phyloP scores from a whole-genome alignment of 352 stramenopile species.

The Pythium aphanidermatum region DNA sequence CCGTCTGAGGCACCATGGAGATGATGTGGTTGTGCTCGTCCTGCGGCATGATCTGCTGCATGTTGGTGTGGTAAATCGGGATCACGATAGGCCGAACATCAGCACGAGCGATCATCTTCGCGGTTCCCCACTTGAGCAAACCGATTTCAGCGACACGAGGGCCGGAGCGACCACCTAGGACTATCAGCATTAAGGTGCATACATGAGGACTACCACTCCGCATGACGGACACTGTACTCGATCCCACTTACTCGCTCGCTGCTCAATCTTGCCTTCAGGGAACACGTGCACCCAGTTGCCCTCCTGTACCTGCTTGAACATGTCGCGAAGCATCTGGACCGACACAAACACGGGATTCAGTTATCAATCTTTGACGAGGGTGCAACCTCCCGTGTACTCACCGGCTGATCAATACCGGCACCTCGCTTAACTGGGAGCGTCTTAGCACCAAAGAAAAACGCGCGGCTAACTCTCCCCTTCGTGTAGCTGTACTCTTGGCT shows the following conservation, averaged over 20 bases:
- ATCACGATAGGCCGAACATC: slow-evolving; percentile 66
- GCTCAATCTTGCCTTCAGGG: slow-evolving; percentile 81
- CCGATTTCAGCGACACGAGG: slow-evolving; percentile 67
- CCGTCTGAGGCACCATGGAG: slow-evolving; percentile 46
- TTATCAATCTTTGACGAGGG: not conserved
- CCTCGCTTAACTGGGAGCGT: slow-evolving; percentile 67
- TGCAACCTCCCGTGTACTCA: too few species aligned
- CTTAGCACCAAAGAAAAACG: slow-evolving; percentile 66
- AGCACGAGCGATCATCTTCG: slow-evolving; percentile 78
- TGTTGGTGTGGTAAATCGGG: slow-evolving; percentile 84
- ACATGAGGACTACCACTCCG: not conserved
- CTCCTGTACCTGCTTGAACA: slow-evolving; percentile 77
- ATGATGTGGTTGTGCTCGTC: slow-evolving; percentile 69
- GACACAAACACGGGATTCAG: not conserved
- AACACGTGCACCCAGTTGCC: slow-evolving; percentile 87
- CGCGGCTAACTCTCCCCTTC: slow-evolving; percentile 41
- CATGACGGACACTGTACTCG: too few species aligned
- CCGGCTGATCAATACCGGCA: slow-evolving; percentile 62
- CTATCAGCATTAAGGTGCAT: slow-evolving; percentile 15
- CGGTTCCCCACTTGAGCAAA: slow-evolving; percentile 82
- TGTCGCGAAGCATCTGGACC: slow-evolving; percentile 55
- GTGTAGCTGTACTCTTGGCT: slow-evolving; percentile 85
- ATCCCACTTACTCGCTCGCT: slow-evolving; percentile 35
- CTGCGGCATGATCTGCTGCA: slow-evolving; percentile 85
- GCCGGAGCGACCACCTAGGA: slow-evolving; percentile 57